These are phyloP conservation scores for Fagus crenata DNA, from an alignment of 306 rosid genomes.

Conservation along the genomic window DNA sequence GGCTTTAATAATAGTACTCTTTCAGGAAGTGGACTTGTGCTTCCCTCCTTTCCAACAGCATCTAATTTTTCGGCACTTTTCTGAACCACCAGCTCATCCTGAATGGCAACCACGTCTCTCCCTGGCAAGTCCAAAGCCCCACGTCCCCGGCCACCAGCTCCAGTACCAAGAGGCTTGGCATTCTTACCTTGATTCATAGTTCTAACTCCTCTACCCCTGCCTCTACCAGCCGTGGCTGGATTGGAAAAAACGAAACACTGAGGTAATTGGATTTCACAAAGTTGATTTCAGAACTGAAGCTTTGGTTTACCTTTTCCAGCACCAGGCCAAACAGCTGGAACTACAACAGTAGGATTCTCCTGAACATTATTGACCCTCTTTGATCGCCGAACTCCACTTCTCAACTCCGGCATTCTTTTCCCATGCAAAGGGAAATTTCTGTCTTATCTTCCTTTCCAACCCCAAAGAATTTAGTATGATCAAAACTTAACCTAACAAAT, in stretches of 20 bases:
- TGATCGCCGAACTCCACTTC: conserved; percentile 51
- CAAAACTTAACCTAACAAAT: not conserved
- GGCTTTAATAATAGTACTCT: conserved; percentile 50
- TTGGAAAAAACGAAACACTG: not conserved
- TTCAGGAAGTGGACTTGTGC: conserved; percentile 77
- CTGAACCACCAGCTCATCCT: conserved; percentile 32
- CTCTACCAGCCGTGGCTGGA: conserved; percentile 86
- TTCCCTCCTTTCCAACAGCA: conserved; percentile 73
- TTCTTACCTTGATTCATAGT: conserved; percentile 44
- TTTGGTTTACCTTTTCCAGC: conserved; percentile 34
- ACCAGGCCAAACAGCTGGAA: conserved; percentile 39
- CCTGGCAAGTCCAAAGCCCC: conserved; percentile 27
- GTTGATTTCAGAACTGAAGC: not conserved
- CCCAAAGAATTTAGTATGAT: conserved; percentile 20
- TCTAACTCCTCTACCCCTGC: conserved; percentile 65
- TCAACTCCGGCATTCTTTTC: conserved; percentile 44
- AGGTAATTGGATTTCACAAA: conserved; percentile 10
- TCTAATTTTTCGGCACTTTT: conserved; percentile 67
- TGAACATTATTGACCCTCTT: conserved; percentile 46
- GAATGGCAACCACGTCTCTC: conserved; percentile 34
- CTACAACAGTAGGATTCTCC: conserved; percentile 39
- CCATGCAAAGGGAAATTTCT: conserved; percentile 32
- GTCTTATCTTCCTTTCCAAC: conserved; percentile 14
- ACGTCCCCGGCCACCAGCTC: conserved; percentile 45
- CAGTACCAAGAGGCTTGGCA: conserved; percentile 55